Conservation (phyloP, 1,284 basidiomycete species). For the Pseudozyma hubeiensis region DNA sequence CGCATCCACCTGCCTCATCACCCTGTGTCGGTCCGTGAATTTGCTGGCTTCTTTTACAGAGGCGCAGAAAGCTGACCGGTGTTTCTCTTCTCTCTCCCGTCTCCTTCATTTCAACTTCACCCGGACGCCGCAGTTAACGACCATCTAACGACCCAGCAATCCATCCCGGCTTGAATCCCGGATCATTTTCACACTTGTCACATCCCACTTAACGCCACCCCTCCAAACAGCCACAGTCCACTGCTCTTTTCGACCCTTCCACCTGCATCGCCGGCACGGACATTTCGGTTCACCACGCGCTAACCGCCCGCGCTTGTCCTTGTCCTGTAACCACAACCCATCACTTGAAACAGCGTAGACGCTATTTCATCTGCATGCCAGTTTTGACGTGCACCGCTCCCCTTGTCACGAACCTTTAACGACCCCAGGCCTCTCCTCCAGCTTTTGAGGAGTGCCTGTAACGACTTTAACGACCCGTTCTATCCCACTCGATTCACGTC, state of each 20-base stretch:
- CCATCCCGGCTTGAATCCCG: neutral
- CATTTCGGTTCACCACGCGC: constrained; percentile 19
- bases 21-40: constrained; percentile 8
- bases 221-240: constrained; percentile 10
- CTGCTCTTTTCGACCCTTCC: constrained; percentile 4
- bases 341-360: constrained; percentile 6
- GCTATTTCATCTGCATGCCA: constrained; percentile 32
- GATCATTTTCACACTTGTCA: constrained; percentile 13
- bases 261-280: constrained; percentile 32
- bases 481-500: neutral
- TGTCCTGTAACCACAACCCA: constrained; percentile 6
- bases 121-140: constrained; percentile 30
- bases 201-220: constrained; percentile 35
- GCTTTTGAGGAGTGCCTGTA: constrained; percentile 15
- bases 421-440: constrained; percentile 21
- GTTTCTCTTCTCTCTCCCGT: neutral
- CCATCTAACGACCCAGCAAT: constrained; percentile 39
- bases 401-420: constrained; percentile 47
- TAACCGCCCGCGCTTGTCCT: constrained; percentile 12
- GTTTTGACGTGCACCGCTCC: constrained; percentile 17
- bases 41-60: neutral
- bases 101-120: constrained; percentile 10
- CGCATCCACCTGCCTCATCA: constrained; percentile 6
- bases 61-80: constrained; percentile 12
- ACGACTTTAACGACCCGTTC: constrained; percentile 29